Evolutionary conservation across 371 early-diverging fungal genomes (phyloP).

Genomic region (Mucor indicus): DNA sequence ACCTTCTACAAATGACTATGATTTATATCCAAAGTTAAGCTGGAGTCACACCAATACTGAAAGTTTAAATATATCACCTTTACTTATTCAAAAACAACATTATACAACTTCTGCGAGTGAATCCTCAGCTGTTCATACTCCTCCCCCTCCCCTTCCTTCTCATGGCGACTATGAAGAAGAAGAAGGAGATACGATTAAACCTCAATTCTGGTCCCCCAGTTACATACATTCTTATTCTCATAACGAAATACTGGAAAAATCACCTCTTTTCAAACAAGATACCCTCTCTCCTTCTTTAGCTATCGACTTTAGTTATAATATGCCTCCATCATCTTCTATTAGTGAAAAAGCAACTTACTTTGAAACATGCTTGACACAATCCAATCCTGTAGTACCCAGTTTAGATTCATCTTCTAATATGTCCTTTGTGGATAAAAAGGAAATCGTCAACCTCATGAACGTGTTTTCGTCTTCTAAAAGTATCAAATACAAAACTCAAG

Average conservation of each 20-base stretch:
- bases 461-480: conserved; percentile 28
- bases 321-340: too few species aligned
- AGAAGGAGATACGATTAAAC: not conserved
- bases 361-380: too few species aligned
- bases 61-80: not conserved
- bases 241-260: too few species aligned
- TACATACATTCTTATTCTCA: conserved; percentile 4
- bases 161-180: not conserved
- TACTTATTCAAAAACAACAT: too few species aligned
- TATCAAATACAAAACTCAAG: too few species aligned
- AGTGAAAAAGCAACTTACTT: too few species aligned
- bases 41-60: too few species aligned
- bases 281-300: too few species aligned
- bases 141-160: too few species aligned
- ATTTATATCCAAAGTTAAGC: conserved; percentile 20
- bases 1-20: conserved; percentile 3
- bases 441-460: conserved; percentile 38
- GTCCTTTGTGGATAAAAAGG: conserved; percentile 21
- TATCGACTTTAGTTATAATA: too few species aligned
- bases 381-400: too few species aligned
- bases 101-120: not conserved
- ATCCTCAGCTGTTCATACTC: conserved; percentile 7
- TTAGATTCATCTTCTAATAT: conserved; percentile 4
- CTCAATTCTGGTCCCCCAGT: conserved; percentile 19
- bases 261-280: too few species aligned